These are phyloP conservation scores for Thozetella sp. DNA, from an alignment of 495 filamentous ascomycete genomes.

Conservation along the genomic window DNA sequence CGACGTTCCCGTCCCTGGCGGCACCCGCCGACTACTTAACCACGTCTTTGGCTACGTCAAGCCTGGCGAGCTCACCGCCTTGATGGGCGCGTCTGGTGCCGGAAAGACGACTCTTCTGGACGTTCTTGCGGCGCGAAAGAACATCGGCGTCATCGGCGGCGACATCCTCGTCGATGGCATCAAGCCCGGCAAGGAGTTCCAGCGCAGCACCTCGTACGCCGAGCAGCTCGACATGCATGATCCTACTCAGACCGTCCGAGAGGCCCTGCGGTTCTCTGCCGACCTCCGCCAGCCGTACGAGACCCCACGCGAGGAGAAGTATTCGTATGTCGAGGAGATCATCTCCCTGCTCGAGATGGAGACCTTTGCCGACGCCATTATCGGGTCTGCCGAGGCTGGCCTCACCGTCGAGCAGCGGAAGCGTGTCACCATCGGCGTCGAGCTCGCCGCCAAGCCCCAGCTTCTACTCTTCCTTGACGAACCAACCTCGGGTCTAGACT, in stretches of 20 bases:
- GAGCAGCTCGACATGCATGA: slow-evolving; percentile 87
- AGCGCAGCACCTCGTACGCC: slow-evolving; percentile 78
- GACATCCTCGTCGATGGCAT: slow-evolving; percentile 75
- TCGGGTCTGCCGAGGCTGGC: slow-evolving; percentile 75
- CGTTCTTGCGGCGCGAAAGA: slow-evolving; percentile 75
- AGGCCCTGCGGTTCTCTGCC: slow-evolving; percentile 84
- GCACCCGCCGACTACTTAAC: slow-evolving; percentile 69
- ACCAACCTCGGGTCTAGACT: slow-evolving; percentile 86
- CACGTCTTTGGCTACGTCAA: slow-evolving; percentile 77
- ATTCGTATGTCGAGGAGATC: slow-evolving; percentile 82
- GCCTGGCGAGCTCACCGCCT: slow-evolving; percentile 75
- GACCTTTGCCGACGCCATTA: slow-evolving; percentile 80
- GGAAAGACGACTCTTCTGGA: slow-evolving; percentile 86
- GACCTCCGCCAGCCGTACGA: slow-evolving; percentile 76
- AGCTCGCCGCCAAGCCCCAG: slow-evolving; percentile 83
- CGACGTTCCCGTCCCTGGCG: slow-evolving; percentile 70
- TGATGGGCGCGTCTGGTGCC: slow-evolving; percentile 87
- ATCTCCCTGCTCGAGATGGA: slow-evolving; percentile 82
- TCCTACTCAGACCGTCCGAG: slow-evolving; percentile 75
- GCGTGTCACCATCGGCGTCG: slow-evolving; percentile 87
- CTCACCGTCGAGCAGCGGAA: slow-evolving; percentile 91
- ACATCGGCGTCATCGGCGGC: slow-evolving; percentile 75
- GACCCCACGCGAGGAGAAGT: slow-evolving; percentile 70
- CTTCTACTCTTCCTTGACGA: slow-evolving; percentile 89
- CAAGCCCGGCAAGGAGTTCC: slow-evolving; percentile 68